Evolutionary conservation across 108 stramenopile genomes (phyloP).

Genomic region (Chaetoceros tenuissimus): DNA sequence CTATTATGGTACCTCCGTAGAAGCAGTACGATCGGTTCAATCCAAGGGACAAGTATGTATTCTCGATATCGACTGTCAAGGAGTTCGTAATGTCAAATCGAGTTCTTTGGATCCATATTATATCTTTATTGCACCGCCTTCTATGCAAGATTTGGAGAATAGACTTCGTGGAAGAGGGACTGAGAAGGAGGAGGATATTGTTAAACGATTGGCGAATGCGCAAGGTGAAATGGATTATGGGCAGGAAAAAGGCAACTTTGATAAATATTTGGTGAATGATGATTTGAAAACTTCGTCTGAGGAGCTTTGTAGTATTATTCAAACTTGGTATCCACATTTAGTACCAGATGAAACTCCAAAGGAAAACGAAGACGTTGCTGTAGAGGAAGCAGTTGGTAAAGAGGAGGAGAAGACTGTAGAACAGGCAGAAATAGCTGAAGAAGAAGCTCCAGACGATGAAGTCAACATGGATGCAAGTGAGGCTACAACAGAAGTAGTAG

Average conservation of each 20-base stretch:
- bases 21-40: conserved; percentile 76
- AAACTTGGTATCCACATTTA: conserved; percentile 66
- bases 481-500: background rate
- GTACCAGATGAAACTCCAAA: background rate
- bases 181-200: conserved; percentile 55
- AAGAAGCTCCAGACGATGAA: background rate
- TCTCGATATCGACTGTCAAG: conserved; percentile 91
- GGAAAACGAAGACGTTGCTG: background rate
- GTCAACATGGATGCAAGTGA: background rate
- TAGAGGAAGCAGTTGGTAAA: background rate
- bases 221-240: conserved; percentile 56
- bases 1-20: conserved; percentile 88
- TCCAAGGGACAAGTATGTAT: conserved; percentile 80
- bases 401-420: too few species aligned
- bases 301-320: conserved; percentile 39
- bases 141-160: conserved; percentile 53
- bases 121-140: conserved; percentile 73
- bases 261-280: conserved; percentile 52
- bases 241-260: conserved; percentile 49
- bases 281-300: conserved; percentile 55
- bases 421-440: too few species aligned
- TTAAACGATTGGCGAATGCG: conserved; percentile 50
- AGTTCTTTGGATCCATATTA: conserved; percentile 32
- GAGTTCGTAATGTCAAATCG: conserved; percentile 60
- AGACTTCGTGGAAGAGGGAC: conserved; percentile 62